phyloP scores from a whole-genome alignment of 805 yeast genomes.

The Torulaspora gathmanii region DNA sequence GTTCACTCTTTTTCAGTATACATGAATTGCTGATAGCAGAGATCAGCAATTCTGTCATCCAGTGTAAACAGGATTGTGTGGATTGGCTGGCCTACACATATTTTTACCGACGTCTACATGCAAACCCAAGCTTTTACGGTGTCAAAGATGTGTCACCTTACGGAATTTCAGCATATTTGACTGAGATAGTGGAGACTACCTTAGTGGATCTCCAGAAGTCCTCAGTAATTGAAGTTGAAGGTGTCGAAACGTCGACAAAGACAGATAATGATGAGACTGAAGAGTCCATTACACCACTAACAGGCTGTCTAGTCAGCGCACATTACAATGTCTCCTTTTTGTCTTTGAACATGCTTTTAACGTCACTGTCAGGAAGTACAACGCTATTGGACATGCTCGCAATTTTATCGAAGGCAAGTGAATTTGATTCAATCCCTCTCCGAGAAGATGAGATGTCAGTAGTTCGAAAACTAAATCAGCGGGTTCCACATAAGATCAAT shows the following conservation, averaged over 20 bases:
- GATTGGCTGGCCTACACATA: slow-evolving; percentile 86
- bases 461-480: slow-evolving; percentile 48
- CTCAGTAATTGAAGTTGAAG: slow-evolving; percentile 56
- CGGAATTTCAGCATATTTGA: slow-evolving; percentile 75
- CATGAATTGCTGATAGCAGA: slow-evolving; percentile 71
- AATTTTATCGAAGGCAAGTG: slow-evolving; percentile 60
- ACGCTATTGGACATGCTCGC: slow-evolving; percentile 61
- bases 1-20: slow-evolving; percentile 53
- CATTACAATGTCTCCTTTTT: slow-evolving; percentile 61
- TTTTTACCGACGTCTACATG: slow-evolving; percentile 72
- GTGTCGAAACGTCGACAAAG: slow-evolving; percentile 30
- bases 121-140: slow-evolving; percentile 89
- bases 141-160: slow-evolving; percentile 54
- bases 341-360: slow-evolving; percentile 59
- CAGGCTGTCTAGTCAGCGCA: slow-evolving; percentile 70
- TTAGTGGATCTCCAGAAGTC: slow-evolving; percentile 58
- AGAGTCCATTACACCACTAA: slow-evolving; percentile 50
- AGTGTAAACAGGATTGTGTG: slow-evolving; percentile 73
- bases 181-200: slow-evolving; percentile 74
- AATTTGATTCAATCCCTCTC: slow-evolving; percentile 63
- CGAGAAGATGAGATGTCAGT: slow-evolving; percentile 53
- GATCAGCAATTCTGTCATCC: slow-evolving; percentile 60
- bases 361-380: slow-evolving; percentile 49
- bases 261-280: slow-evolving; percentile 36
- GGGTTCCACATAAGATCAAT: slow-evolving; percentile 57